Evolutionary conservation across 2,329 filamentous ascomycete genomes (phyloP), one percentile per base, ranked within the genome.

Genomic region (Hypoxylon sp.): DNA sequence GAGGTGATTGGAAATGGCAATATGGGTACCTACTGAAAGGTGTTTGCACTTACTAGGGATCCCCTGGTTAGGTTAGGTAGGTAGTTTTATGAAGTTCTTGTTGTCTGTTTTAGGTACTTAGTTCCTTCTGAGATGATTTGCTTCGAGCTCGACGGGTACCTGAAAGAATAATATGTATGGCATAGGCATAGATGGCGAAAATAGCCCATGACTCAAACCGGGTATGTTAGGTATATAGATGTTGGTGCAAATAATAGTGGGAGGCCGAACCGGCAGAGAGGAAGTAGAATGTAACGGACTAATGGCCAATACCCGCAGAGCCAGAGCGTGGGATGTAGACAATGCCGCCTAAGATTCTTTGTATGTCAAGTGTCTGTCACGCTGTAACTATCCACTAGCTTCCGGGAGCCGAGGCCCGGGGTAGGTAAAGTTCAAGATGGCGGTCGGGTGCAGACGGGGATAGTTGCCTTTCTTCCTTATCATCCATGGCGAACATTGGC

Each of bases 321-420:
- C 32, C 13, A 37, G n/a, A 15, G 32, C 32, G 5, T 15, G 5
- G 32, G 2, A 37, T 37, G 13, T n/a, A 37, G 32, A n/a, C 11
- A 37, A 13, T 37, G 4, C 10, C 6, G n/a, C n/a, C n/a, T n/a
- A n/a, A n/a, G n/a, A n/a, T n/a, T n/a, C n/a, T n/a, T 47, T 24
- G 19, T 15, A 17, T 46, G 43, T 47, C 44, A 47, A 47, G 22
- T 47, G 44, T 17, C 44, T 28, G n/a, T 5, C 13, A 47, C 44
- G 22, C 13, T 48, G 24, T 24, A 17, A 15, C n/a, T 28, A n/a
- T 28, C 44, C 28, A 22, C 37, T 39, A 41, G 52, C 47, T 59
- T 32, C 59, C 28, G 49, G 47, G 6, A 63, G 49, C 63, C 63
- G 63, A 66, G 63, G 63, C 53, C 56, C 59, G 56, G 63, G 52